These are phyloP conservation scores for Oenanthe sinensis DNA, from an alignment of 129 eudicot genomes.

Conservation along the genomic window DNA sequence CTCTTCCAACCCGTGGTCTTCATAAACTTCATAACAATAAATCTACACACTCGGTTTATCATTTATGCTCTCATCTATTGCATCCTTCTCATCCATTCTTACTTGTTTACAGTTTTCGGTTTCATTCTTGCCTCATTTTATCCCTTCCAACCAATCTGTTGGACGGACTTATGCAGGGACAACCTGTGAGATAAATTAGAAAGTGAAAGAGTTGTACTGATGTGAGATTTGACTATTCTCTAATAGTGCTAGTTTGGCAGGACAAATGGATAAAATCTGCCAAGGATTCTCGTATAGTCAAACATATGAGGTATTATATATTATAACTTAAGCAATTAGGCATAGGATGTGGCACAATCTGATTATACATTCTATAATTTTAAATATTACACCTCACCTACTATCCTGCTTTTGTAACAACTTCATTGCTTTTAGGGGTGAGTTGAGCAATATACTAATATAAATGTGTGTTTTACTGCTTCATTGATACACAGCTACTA, in stretches of 20 bases:
- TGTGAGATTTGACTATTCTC: not conserved
- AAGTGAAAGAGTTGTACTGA: not conserved
- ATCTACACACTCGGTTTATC: not conserved
- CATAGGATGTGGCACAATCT: conserved; percentile 1
- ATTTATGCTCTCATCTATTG: not conserved
- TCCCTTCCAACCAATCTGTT: not conserved
- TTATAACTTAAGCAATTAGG: not conserved
- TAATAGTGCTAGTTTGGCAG: not conserved
- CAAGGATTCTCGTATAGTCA: not conserved
- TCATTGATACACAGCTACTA: not conserved
- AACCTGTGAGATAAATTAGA: not conserved
- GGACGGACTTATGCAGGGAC: not conserved
- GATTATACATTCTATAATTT: not conserved
- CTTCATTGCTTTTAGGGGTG: not conserved
- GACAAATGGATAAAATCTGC: not conserved
- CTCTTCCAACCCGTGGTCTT: not conserved
- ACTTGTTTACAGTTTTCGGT: not conserved
- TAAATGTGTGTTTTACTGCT: not conserved
- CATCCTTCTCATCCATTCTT: not conserved
- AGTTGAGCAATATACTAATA: not conserved
- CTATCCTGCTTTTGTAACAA: not conserved
- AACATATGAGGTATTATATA: not conserved
- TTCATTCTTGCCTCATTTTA: not conserved
- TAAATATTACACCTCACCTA: not conserved
- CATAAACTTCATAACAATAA: too few relatives aligned